Base-by-base conservation (phyloP, 2,329 filamentous ascomycete genomes). In the Monilinia fructicola region DNA sequence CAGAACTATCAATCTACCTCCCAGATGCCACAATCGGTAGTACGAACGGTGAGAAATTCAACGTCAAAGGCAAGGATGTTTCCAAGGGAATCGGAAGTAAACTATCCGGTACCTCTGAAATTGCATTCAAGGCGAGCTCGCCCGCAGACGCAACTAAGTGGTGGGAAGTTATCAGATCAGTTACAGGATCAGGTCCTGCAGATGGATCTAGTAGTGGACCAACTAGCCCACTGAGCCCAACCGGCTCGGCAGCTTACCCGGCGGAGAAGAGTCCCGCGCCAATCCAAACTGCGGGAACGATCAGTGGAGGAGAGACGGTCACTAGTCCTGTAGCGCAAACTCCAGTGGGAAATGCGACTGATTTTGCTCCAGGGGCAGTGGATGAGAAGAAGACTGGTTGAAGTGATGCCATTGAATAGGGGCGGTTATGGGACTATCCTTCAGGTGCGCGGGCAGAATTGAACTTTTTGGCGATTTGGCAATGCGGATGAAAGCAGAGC, bases 61-160 rank as follows among this genome's bases (percentile, higher is more conserved):
- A 87, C 75, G 84, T 99, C 78, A 97, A 97, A 82, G 95, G 95
- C 78, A 98, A 98, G 79, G 93, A 99, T 77, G 87, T 89, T 66
- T 90, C 89, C 74, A 90, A 91, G 76, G 90, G 90, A 70, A 80
- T 97, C 70, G 88, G 89, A 74, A 90, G 89, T 81, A 94, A 92
- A 76, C 85, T 97, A 71, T 86, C 90, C 58, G 91, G 93, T 71
- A 86, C 80, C 35, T 88, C 92, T 52, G 94, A 98, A 78, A 83
- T 96, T 48, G 81, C 84, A 40, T 97, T 97, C 86, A 96, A 96
- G 81, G 93, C 93, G 0, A 90, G 93, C 78, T 92, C 90, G 0
- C 78, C 91, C 2, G 82, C 85, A 38, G 92, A 96, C 70, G 93
- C 94, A 0, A 82, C 90, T 78, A 90, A 92, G 78, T 98, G 94